Base-by-base conservation (phyloP, 129 eudicot species). In the Glebionis coronaria region DNA sequence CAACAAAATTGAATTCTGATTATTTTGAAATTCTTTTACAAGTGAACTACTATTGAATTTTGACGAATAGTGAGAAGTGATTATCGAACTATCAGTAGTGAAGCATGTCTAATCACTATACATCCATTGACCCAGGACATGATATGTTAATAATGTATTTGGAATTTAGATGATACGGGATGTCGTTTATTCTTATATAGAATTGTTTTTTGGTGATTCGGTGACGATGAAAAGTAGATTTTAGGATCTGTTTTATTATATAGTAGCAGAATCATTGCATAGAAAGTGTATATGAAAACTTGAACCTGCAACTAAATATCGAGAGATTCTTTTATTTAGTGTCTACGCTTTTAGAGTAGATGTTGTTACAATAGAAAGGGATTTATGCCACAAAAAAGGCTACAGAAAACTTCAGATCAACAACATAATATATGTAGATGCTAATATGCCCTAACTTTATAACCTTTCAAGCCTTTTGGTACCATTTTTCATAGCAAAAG, bases 401-500 rank as follows among this genome's bases (percentile, higher is more conserved):
- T 1, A 47, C 13, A 2, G 53, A 12, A 47, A 47, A 47, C 53
- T 2, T 47, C 15, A 6, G 7, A 2, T 4, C 18, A 16, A 49
- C 54, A 35, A 35, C 42, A 35, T 35, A 35, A 2, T 6, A n/a
- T 7, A 35, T 35, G 42, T 35, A 35, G 67, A 53, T 67, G 35
- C n/a, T 67, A 12, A 53, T 42, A 3, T 56, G n/a, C 66, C 66
- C 67, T 49, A 65, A 38, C 42, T 35, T 11, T 4, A 45, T 44
- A 44, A 56, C 66, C 72, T 65, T 56, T 65, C 9, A 59, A 65
- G 49, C 59, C 50, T 40, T 21, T 42, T 65, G 11, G 51, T 60
- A 5, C 27, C 25, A 12, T 73, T 16, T 65, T 29, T 65, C n/a
- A 55, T 45, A 45, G 67, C 66, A 42, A 63, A 20, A 27, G 65